phyloP scores from a whole-genome alignment of 2,329 filamentous ascomycete species.

The Ilyonectria mors-panacis region DNA sequence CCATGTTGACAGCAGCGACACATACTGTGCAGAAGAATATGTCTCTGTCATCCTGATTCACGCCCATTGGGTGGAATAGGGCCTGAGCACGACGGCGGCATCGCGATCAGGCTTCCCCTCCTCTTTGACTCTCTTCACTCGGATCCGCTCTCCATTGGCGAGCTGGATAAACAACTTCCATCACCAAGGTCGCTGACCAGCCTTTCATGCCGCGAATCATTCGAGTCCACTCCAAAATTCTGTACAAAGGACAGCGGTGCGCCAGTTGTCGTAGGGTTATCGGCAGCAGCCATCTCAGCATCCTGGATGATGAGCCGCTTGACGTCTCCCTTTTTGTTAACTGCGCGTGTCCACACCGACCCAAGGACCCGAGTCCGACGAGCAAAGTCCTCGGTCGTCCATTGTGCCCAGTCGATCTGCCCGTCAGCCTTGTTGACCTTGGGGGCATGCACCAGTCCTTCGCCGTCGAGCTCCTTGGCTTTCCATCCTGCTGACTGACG shows the following conservation, averaged over 20 bases:
- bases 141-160: conserved; percentile 40
- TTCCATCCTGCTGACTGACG: conserved; percentile 56
- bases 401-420: conserved; percentile 71
- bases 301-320: conserved; percentile 60
- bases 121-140: conserved; percentile 51
- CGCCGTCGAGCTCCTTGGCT: conserved; percentile 36
- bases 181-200: conserved; percentile 29
- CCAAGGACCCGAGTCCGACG: conserved; percentile 74
- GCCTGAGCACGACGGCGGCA: conserved; percentile 45
- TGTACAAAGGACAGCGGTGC: conserved; percentile 39
- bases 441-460: conserved; percentile 68
- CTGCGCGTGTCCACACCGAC: conserved; percentile 72
- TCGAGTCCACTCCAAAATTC: conserved; percentile 11
- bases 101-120: conserved; percentile 51
- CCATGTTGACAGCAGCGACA: background rate
- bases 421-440: conserved; percentile 79
- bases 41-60: background rate
- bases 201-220: conserved; percentile 19
- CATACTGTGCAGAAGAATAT: background rate
- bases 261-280: background rate
- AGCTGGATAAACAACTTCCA: conserved; percentile 44
- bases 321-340: conserved; percentile 41
- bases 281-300: conserved; percentile 41
- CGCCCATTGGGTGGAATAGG: conserved; percentile 20
- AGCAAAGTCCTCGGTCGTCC: conserved; percentile 68